Evolutionary conservation across 495 filamentous ascomycete genomes (phyloP).

Genomic region (Aspergillus mulundensis): DNA sequence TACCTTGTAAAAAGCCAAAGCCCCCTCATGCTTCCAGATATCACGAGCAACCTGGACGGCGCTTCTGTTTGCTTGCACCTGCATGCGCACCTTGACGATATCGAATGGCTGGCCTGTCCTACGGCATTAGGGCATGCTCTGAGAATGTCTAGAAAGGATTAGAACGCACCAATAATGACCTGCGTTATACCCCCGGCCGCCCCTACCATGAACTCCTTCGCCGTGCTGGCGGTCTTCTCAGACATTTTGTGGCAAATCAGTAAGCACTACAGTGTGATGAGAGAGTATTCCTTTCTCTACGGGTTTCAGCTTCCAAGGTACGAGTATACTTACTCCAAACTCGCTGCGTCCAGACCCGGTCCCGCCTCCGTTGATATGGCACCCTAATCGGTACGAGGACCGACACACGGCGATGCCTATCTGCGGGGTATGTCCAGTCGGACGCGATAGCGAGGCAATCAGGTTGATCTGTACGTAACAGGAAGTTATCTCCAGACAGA

Average conservation of each 20-base stretch:
- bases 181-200: constrained; percentile 80
- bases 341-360: neutral
- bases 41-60: constrained; percentile 57
- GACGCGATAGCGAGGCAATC: neutral
- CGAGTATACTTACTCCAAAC: neutral
- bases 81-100: constrained; percentile 85
- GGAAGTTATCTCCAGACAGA: neutral
- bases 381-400: neutral
- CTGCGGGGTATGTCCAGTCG: neutral
- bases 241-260: neutral
- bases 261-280: too few species aligned
- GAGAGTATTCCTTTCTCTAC: too few species aligned
- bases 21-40: too few species aligned
- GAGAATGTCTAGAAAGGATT: neutral
- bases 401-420: neutral
- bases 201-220: constrained; percentile 76
- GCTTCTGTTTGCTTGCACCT: constrained; percentile 64
- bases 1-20: too few species aligned
- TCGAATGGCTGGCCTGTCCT: constrained; percentile 76
- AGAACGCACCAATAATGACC: constrained; percentile 60
- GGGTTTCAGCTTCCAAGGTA: neutral
- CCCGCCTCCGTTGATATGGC: neutral
- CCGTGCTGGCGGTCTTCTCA: neutral
- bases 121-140: neutral
- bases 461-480: neutral